Evolutionary conservation across 306 rosid genomes (phyloP), one percentile per base, ranked within the genome.

Genomic region (Hippophae tibetana): DNA sequence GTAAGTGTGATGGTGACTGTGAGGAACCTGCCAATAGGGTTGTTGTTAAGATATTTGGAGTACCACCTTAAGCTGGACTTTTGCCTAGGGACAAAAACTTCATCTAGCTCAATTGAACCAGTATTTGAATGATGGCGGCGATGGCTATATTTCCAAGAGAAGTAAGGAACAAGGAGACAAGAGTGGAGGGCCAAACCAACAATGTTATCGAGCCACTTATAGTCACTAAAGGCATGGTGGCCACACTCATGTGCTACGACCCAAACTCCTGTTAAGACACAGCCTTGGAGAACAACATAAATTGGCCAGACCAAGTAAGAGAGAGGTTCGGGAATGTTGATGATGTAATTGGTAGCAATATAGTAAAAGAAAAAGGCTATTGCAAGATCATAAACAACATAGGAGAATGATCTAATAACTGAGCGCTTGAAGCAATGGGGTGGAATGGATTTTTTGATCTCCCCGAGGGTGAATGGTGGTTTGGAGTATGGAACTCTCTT

Each of bases 101-200:
- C 98, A 73, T 92, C 98, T 18, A 79, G 67, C 44, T 92, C 98
- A 1, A 92, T 81, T 38, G 98, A 92, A 56, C 84, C 96, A 0
- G 96, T 92, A 69, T 92, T 87, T 38, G 95, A 87, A 65, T 92
- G 98, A 71, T 92, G 98, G 54, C 98, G 89, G 26, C 98, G 96
- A 67, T 92, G 98, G 75, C 98, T 92, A 62, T 87, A 87, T 54
- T 92, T 92, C 98, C 98, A 92, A 11, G 98, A 92, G 69, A 92
- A 92, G 81, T 81, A 92, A 2, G 98, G 98, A 72, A 92, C 98
- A 3, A 92, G 74, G 26, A 92, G 96, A n/a, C 46, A 66, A 2
- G 98, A 92, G 75, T 92, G 98, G 70, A 92, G 87, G 66, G 87
- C 47, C 5, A 87, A 70, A 66, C 98, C 98, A 58, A 92, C 96